Base-by-base conservation (phyloP, 2,329 filamentous ascomycete genomes). In the Hypoxylon sp. region DNA sequence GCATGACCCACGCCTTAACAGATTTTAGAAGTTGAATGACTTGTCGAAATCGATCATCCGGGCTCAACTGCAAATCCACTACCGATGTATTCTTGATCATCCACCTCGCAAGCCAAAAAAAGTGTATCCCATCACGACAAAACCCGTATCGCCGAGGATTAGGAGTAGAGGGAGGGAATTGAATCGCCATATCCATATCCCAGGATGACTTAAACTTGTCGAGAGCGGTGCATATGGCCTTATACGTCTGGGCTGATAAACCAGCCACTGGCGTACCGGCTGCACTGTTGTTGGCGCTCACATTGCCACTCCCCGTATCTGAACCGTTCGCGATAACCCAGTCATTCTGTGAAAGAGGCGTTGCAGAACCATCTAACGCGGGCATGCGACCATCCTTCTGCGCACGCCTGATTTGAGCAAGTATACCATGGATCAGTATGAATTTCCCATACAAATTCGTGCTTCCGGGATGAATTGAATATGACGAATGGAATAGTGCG, bases 401-500 rank as follows among this genome's bases (percentile, higher is more conserved):
- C 10, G 80, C 81, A 35, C 79, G 79, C 59, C 80, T 79, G 70
- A 93, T 87, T 70, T 92, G 84, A 5, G 88, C 84, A 61, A 92
- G 84, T 58, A 94, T 81, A 11, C 87, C 88, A 74, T 94, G 91
- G 6, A 94, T 88, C 51, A 94, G 79, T 61, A 94, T 86, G 74
- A 93, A 93, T 75, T 94, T 94, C 37, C 89, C 90, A 74, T 90
- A 92, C 1, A 91, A 81, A 73, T 93, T 94, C 1, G 91, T 93
- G 22, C 86, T 87, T 48, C 88, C 87, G 3, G 88, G 87, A 63
- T 88, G 87, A 59, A 93, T 87, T 52, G 87, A 84, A 69, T 86
- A 85, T 9, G 83, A 85, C 5, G 82, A 80, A 68, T 91, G 85
- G 60, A 92, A 82, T 46, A 94, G 81, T 1, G 88, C 85, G 58